Evolutionary conservation across 2,329 filamentous ascomycete genomes (phyloP), one percentile per base, ranked within the genome.

Genomic region (Cadophora sp.): DNA sequence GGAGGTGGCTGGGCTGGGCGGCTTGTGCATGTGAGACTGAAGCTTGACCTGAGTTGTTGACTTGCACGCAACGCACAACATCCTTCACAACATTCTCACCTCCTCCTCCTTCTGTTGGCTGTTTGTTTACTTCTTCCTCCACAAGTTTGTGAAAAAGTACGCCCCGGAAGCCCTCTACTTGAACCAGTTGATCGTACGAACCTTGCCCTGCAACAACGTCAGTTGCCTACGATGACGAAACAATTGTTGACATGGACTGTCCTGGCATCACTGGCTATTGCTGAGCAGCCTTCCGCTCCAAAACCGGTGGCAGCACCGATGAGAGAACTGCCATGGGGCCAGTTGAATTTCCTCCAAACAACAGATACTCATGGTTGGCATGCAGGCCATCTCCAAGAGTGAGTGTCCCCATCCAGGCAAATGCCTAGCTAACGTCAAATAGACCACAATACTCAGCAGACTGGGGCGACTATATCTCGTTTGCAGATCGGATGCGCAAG

Each of bases 341-440:
- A 97, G 78, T 85, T 98, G 76, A 98, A 98, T 83, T 96, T 97
- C 79, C 81, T 99, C n/a, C 94, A 97, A 76, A 98, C 96, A 0
- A 98, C 96, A 48, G 92, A 98, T 78, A 96, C 92, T 4, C 96
- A 98, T 80, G 95, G 96, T 74, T 99, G 96, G 96, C 90, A 96
- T 76, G 93, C 89, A 11, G 96, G 96, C 1, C 96, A 99, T 83
- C 81, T 98, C 5, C 90, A 94, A 82, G 96, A 99, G 90, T 93
- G 82, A 76, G 85, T 59, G 24, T 24, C 24, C 24, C 8, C 36
- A 9, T 13, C 36, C 36, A 22, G 13, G 27, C 6, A 58, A 9
- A n/a, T 6, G n/a, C 20, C 18, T n/a, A 30, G 22, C 65, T 76
- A 58, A 75, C 61, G 27, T 56, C 11, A 3, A 50, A 33, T 69